These are phyloP conservation scores for Rugonectria rugulosa DNA, from an alignment of 2,329 filamentous ascomycete species.

Conservation along the genomic window DNA sequence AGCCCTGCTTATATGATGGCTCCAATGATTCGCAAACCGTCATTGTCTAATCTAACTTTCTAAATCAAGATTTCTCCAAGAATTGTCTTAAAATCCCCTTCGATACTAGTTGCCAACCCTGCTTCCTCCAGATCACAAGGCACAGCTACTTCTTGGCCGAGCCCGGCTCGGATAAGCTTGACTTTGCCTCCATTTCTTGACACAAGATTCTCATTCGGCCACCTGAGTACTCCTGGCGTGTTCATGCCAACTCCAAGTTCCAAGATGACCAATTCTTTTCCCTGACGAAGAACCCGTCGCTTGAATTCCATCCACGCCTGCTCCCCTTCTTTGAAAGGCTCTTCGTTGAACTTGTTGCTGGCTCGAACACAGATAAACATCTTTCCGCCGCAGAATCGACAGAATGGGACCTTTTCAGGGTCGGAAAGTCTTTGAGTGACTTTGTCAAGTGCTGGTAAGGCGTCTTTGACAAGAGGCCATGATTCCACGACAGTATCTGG, in stretches of 20 bases:
- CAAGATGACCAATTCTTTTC: constrained; percentile 29
- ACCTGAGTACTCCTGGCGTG: constrained; percentile 33
- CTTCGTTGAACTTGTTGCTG: constrained; percentile 29
- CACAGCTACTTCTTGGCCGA: constrained; percentile 31
- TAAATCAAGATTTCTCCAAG: constrained; percentile 13
- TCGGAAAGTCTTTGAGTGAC: constrained; percentile 25
- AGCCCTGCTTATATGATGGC: too few species aligned
- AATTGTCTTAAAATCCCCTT: constrained; percentile 25
- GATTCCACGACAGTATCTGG: constrained; percentile 19
- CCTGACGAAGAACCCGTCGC: constrained; percentile 1
- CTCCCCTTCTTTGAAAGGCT: constrained; percentile 25
- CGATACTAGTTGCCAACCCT: constrained; percentile 29
- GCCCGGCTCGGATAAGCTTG: constrained; percentile 27
- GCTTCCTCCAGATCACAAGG: constrained; percentile 31
- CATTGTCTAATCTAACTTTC: too few species aligned
- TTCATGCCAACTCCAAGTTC: constrained; percentile 35
- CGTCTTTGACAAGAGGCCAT: constrained; percentile 18
- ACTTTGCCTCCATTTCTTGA: constrained; percentile 18
- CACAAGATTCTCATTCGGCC: constrained; percentile 35
- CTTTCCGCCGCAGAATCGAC: constrained; percentile 28
- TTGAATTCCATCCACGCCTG: constrained; percentile 22
- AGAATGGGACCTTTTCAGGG: constrained; percentile 19
- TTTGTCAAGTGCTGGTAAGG: constrained; percentile 14
- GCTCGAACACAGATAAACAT: constrained; percentile 35
- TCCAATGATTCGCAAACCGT: too few species aligned